phyloP scores from a whole-genome alignment of 2,329 filamentous ascomycete genomes.

The Talaromyces albobiverticillius region DNA sequence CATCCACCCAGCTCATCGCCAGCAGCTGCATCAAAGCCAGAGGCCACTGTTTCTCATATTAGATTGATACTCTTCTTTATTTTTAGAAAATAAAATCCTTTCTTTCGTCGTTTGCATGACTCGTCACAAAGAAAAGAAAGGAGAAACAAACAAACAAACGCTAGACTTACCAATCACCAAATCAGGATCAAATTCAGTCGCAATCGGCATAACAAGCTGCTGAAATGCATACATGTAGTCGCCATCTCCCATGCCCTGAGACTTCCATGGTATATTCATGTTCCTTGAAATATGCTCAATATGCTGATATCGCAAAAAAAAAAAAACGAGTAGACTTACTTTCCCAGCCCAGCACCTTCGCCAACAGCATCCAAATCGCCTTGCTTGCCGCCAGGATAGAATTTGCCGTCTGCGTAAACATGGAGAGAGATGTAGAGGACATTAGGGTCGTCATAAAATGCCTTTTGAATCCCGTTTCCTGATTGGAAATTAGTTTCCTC shows the following conservation, averaged over 20 bases:
- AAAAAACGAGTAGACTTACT: constrained; percentile 31
- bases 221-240: constrained; percentile 98
- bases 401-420: constrained; percentile 76
- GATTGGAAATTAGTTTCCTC: not conserved
- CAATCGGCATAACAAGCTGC: constrained; percentile 93
- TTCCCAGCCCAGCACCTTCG: constrained; percentile 55
- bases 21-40: constrained; percentile 92
- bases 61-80: not conserved
- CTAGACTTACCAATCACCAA: constrained; percentile 70
- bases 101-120: not conserved
- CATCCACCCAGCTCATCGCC: constrained; percentile 92
- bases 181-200: constrained; percentile 88
- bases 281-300: constrained; percentile 42
- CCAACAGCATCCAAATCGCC: constrained; percentile 62
- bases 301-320: not conserved
- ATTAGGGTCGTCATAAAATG: constrained; percentile 92
- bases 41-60: constrained; percentile 60
- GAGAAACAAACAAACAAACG: not conserved
- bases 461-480: constrained; percentile 93
- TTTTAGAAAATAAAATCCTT: not conserved
- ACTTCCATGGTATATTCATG: constrained; percentile 68
- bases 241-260: constrained; percentile 81
- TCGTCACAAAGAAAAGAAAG: not conserved
- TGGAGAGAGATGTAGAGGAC: constrained; percentile 94
- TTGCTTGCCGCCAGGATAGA: constrained; percentile 70